Evolutionary conservation across 805 yeast species (phyloP).

Genomic region (Lachancea dasiensis): DNA sequence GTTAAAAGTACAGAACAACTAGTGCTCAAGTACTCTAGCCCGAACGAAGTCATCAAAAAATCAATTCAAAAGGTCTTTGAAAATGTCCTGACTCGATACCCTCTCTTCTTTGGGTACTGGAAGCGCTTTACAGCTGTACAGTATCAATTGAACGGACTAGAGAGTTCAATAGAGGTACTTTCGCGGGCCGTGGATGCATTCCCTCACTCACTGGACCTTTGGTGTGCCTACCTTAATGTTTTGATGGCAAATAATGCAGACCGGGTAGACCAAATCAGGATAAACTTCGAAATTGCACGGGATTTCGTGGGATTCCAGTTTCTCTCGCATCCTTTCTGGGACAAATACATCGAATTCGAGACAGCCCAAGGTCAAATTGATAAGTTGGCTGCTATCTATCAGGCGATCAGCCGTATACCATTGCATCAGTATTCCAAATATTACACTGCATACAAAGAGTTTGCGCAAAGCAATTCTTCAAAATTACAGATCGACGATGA

Average conservation of each 20-base stretch:
- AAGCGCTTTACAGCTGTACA: slow-evolving; percentile 50
- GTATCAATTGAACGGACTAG: slow-evolving; percentile 50
- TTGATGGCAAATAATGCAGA: slow-evolving; percentile 38
- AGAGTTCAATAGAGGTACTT: slow-evolving; percentile 43
- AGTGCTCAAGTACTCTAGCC: slow-evolving; percentile 31
- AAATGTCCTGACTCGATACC: slow-evolving; percentile 46
- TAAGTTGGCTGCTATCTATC: slow-evolving; percentile 38
- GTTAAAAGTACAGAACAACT: slow-evolving; percentile 32
- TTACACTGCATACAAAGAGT: slow-evolving; percentile 44
- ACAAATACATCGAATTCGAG: slow-evolving; percentile 61
- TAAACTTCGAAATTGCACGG: slow-evolving; percentile 45
- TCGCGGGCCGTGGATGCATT: slow-evolving; percentile 41
- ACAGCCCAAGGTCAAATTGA: slow-evolving; percentile 34
- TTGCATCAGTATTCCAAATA: slow-evolving; percentile 82
- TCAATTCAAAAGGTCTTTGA: slow-evolving; percentile 35
- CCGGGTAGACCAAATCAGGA: slow-evolving; percentile 32
- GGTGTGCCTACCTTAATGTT: slow-evolving; percentile 61
- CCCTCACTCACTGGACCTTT: slow-evolving; percentile 57
- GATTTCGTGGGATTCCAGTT: slow-evolving; percentile 61
- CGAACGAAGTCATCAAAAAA: slow-evolving; percentile 28
- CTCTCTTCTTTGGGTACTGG: slow-evolving; percentile 60
- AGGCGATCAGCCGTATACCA: slow-evolving; percentile 52
- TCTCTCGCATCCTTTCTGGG: slow-evolving; percentile 79
- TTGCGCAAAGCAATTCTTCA: slow-evolving; percentile 30
- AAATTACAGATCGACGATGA: slow-evolving; percentile 34